These are phyloP conservation scores for Henckelia pumila DNA, from an alignment of 257 asterid species.

Conservation along the genomic window DNA sequence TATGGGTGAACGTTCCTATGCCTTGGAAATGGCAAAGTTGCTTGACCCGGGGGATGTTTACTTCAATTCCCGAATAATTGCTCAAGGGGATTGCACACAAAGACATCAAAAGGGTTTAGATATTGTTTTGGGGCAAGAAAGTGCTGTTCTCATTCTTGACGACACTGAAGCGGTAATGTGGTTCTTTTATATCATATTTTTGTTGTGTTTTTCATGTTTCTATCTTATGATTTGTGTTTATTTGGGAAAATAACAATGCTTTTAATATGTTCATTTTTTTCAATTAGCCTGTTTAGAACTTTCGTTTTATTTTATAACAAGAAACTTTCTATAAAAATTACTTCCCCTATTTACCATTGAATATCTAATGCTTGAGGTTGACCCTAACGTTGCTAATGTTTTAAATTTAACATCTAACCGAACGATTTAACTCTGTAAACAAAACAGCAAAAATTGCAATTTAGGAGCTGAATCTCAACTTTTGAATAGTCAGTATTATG, in stretches of 20 bases:
- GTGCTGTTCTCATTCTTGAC: constrained; percentile 85
- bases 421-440: too few species aligned
- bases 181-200: too few species aligned
- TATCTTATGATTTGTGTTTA: not conserved
- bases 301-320: not conserved
- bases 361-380: too few species aligned
- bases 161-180: constrained; percentile 90
- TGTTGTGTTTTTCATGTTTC: not conserved
- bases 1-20: constrained; percentile 94
- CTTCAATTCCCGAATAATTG: constrained; percentile 78
- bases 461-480: too few species aligned
- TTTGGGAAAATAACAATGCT: not conserved
- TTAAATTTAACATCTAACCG: too few species aligned
- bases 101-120: constrained; percentile 90
- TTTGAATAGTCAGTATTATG: too few species aligned
- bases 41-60: constrained; percentile 74
- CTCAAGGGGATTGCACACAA: constrained; percentile 81
- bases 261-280: not conserved
- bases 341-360: too few species aligned
- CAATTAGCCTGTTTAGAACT: constrained; percentile 11
- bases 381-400: too few species aligned
- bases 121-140: constrained; percentile 86
- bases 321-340: not conserved
- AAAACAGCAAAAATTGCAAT: too few species aligned
- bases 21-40: constrained; percentile 76